phyloP scores from a whole-genome alignment of 2,329 filamentous ascomycete genomes.

The Akanthomyces lecanii region DNA sequence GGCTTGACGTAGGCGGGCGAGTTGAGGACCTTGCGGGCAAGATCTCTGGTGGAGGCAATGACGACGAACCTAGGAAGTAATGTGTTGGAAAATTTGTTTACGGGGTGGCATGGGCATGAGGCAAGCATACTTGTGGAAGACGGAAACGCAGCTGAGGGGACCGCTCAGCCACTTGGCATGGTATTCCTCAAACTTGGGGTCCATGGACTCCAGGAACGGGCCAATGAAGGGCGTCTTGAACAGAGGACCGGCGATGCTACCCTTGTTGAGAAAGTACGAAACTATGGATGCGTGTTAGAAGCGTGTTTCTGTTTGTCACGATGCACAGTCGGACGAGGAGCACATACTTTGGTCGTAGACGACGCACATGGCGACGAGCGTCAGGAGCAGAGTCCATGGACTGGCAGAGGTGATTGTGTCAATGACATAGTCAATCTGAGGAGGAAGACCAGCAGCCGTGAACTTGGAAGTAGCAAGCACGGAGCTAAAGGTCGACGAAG shows the following conservation, averaged over 20 bases:
- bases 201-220: slow-evolving; percentile 88
- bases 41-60: slow-evolving; percentile 89
- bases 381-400: slow-evolving; percentile 60
- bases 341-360: slow-evolving; percentile 86
- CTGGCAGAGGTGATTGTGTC: slow-evolving; percentile 54
- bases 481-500: slow-evolving; percentile 66
- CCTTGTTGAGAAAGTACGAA: slow-evolving; percentile 71
- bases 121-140: slow-evolving; percentile 87
- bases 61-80: slow-evolving; percentile 73
- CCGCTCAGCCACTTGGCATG: slow-evolving; percentile 89
- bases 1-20: slow-evolving; percentile 89
- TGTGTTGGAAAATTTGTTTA: not conserved
- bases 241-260: slow-evolving; percentile 67
- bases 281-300: slow-evolving; percentile 45
- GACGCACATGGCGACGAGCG: slow-evolving; percentile 65
- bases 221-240: slow-evolving; percentile 86
- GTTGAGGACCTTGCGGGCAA: slow-evolving; percentile 96
- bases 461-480: slow-evolving; percentile 59
- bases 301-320: not conserved
- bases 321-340: not conserved
- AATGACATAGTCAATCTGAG: slow-evolving; percentile 53
- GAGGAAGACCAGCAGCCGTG: slow-evolving; percentile 45
- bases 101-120: not conserved
- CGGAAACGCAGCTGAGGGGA: slow-evolving; percentile 90
- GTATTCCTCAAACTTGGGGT: slow-evolving; percentile 90